These are phyloP conservation scores for Oryza officinalis DNA, from an alignment of 176 grass and related monocot genomes.

Conservation along the genomic window DNA sequence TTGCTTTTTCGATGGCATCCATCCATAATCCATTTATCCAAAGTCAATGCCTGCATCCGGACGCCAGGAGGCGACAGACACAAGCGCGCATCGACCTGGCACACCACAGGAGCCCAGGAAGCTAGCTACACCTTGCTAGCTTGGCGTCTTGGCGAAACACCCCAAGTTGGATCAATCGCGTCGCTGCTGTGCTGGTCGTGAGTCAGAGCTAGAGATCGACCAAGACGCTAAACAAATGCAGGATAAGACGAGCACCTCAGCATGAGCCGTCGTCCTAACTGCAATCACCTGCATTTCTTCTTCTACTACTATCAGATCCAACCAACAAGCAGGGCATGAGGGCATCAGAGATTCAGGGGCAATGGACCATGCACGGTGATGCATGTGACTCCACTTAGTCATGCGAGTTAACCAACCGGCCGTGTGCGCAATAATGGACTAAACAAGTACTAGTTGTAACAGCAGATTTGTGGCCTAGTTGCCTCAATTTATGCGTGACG, in stretches of 20 bases:
- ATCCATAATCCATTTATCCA: too few species aligned
- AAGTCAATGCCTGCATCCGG: too few species aligned
- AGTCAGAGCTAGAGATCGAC: constrained; percentile 22
- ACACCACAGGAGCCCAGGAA: too few species aligned
- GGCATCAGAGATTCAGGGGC: neutral
- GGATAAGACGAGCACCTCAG: constrained; percentile 42
- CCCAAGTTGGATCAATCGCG: too few species aligned
- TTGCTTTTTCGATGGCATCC: too few species aligned
- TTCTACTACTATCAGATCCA: neutral
- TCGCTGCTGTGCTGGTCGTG: neutral
- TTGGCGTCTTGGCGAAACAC: neutral
- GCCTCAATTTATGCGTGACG: neutral
- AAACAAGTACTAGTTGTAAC: neutral
- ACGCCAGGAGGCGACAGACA: too few species aligned
- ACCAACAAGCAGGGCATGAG: neutral
- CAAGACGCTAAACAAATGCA: neutral
- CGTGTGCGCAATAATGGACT: neutral
- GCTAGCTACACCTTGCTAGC: neutral
- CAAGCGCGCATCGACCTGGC: too few species aligned
- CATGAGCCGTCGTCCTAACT: neutral
- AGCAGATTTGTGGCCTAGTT: too few species aligned
- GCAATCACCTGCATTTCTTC: neutral
- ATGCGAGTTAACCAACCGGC: neutral
- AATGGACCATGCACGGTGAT: neutral
- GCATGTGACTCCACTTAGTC: neutral